Base-by-base conservation (phyloP, 805 yeast genomes). In the Schizosaccharomyces japonicus region DNA sequence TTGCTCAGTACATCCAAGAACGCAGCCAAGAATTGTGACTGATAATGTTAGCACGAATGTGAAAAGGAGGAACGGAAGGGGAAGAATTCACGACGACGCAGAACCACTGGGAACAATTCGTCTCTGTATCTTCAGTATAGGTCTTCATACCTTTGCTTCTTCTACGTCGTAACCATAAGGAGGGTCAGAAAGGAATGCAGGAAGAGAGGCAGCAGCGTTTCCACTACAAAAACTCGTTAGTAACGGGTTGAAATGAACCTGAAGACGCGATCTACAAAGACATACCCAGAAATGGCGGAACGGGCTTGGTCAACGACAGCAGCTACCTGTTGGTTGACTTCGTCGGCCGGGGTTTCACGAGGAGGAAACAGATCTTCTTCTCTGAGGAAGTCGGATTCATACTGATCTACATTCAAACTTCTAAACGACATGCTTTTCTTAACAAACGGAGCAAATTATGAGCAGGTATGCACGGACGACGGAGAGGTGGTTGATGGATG, bases 1-100 rank as follows among this genome's bases (percentile, higher is more conserved):
- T 72, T 75, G 53, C 73, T 71, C 53, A 90, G 72, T 4, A 79
- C 71, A 50, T 79, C 92, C 51, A 83, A 65, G 1, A 87, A 36
- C 15, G 42, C 42, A 11, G 25, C 13, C 23, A 36, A 36, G 13
- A 19, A 36, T 36, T 36, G 42, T 19, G 17, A n/a, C 42, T 36
- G 8, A 11, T 10, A 8, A 8, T 7, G 21, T 32, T 32, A 32
- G 7, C 17, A 32, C 13, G 19, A 8, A 15, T 3, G n/a, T 32
- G 21, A 32, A 7, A 32, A 10, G 17, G 17, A n/a, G 19, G 4
- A 2, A 32, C 5, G 5, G 7, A 8, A 5, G 5, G 19, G 36
- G 4, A 32, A 15, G 13, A 32, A 2, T 6, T n/a, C 6, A 10
- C 17, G 21, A 15, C 17, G n/a, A 8, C 11, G 23, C 10, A 23